phyloP scores from a whole-genome alignment of 2,329 filamentous ascomycete species.

The Lachnellula hyalina region DNA sequence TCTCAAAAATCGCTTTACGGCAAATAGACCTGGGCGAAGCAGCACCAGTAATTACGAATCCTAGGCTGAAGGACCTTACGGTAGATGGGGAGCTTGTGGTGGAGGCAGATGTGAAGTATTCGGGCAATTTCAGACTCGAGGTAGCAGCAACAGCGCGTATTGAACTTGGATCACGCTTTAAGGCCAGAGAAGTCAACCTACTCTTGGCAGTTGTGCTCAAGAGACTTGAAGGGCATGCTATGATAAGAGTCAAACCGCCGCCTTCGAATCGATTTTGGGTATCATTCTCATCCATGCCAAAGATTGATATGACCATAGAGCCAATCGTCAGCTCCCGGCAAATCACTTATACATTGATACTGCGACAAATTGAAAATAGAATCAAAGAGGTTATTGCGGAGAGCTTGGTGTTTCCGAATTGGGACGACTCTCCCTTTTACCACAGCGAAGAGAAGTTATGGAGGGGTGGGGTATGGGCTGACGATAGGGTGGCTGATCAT shows the following conservation, averaged over 20 bases:
- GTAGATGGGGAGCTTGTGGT: slow-evolving; percentile 86
- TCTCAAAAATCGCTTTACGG: slow-evolving; percentile 77
- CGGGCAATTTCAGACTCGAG: slow-evolving; percentile 82
- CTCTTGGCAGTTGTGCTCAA: slow-evolving; percentile 81
- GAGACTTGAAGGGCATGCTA: slow-evolving; percentile 75
- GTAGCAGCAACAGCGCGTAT: slow-evolving; percentile 90
- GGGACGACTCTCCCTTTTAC: slow-evolving; percentile 93
- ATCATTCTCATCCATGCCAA: slow-evolving; percentile 87
- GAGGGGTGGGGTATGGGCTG: slow-evolving; percentile 77
- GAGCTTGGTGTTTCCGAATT: slow-evolving; percentile 86
- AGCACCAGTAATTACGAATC: slow-evolving; percentile 83
- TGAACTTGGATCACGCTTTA: slow-evolving; percentile 83
- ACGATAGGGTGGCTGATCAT: slow-evolving; percentile 43
- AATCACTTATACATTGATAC: slow-evolving; percentile 88
- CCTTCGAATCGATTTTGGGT: slow-evolving; percentile 97
- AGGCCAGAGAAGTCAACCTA: slow-evolving; percentile 82
- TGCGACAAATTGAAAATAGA: slow-evolving; percentile 88
- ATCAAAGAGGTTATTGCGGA: slow-evolving; percentile 94
- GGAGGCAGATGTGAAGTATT: slow-evolving; percentile 84
- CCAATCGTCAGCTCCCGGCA: slow-evolving; percentile 93
- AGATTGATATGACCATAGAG: slow-evolving; percentile 90
- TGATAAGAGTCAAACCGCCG: slow-evolving; percentile 87
- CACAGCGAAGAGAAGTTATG: slow-evolving; percentile 71
- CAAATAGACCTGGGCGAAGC: slow-evolving; percentile 82
- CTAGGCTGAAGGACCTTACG: slow-evolving; percentile 79